A percentile compares a stretch with the other conserved stretches of the same genome.
phyloP scores from a whole-genome alignment of 345 rosid genomes.

The thale cress (Arabidopsis thaliana) region DNA sequence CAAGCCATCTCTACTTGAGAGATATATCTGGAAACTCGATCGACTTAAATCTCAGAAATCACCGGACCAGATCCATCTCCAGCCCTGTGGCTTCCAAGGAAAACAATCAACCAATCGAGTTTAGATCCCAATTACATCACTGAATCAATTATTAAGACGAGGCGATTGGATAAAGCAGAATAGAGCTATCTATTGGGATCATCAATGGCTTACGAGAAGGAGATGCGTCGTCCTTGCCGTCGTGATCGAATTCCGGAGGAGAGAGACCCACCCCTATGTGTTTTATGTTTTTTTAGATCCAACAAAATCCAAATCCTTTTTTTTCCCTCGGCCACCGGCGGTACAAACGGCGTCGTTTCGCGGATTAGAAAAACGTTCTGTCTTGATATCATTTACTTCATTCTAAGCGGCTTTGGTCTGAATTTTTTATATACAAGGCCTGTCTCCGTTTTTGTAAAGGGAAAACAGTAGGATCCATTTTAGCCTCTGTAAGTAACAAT shows the following conservation, averaged over 20 bases:
- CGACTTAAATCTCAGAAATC: conserved; percentile 41
- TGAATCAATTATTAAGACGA: not conserved
- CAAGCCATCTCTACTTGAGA: conserved; percentile 70
- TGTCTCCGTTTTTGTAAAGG: not conserved
- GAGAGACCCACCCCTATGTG: not conserved
- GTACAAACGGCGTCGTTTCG: conserved; percentile 26
- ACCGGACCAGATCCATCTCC: conserved; percentile 41
- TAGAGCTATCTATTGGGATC: not conserved
- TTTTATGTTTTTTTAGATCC: conserved; percentile 5
- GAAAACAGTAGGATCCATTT: not conserved
- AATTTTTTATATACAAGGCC: not conserved
- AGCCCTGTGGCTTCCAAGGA: conserved; percentile 46
- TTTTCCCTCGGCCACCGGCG: conserved; percentile 22
- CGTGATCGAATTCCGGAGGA: conserved; percentile 31
- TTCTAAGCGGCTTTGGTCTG: not conserved
- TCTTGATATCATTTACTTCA: not conserved
- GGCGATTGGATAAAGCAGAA: not conserved
- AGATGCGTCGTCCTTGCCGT: conserved; percentile 28
- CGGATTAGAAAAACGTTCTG: not conserved
- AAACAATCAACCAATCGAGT: not conserved
- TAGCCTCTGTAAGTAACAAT: not conserved
- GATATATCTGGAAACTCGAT: conserved; percentile 32
- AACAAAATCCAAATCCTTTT: not conserved
- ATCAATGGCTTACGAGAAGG: conserved; percentile 26
- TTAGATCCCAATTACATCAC: not conserved